A percentile compares a stretch with the other conserved stretches of the same genome.
These are phyloP conservation scores for Acacia crassicarpa DNA, from an alignment of 306 rosid species.

Conservation along the genomic window DNA sequence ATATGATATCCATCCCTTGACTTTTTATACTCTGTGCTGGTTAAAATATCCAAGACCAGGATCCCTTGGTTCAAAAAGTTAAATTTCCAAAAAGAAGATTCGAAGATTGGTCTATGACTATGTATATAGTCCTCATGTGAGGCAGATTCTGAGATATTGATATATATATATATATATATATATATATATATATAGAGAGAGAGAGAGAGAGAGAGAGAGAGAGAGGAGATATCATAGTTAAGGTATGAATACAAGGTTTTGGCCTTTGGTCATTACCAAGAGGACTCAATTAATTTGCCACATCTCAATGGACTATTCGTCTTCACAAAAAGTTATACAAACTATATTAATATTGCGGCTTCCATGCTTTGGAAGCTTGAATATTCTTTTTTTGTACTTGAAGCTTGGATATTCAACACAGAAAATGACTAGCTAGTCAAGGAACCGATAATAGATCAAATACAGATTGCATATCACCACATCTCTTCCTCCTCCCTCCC, in stretches of 20 bases:
- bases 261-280: conserved; percentile 50
- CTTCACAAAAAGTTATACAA: conserved; percentile 21
- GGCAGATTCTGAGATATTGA: not conserved
- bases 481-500: not conserved
- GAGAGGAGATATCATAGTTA: not conserved
- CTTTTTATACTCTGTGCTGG: not conserved
- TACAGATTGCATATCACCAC: not conserved
- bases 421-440: not conserved
- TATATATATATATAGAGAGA: not conserved
- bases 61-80: not conserved
- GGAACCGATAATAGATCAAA: not conserved
- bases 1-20: not conserved
- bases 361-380: not conserved
- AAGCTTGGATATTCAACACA: not conserved
- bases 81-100: not conserved
- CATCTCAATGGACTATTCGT: conserved; percentile 45
- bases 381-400: not conserved
- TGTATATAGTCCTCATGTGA: not conserved
- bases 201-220: not conserved
- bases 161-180: too few species aligned
- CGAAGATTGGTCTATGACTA: conserved; percentile 24
- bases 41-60: not conserved
- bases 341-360: not conserved
- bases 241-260: not conserved
- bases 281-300: conserved; percentile 33